phyloP scores from a whole-genome alignment of 164 flowering plant species.

The Paratinospora sagittata region DNA sequence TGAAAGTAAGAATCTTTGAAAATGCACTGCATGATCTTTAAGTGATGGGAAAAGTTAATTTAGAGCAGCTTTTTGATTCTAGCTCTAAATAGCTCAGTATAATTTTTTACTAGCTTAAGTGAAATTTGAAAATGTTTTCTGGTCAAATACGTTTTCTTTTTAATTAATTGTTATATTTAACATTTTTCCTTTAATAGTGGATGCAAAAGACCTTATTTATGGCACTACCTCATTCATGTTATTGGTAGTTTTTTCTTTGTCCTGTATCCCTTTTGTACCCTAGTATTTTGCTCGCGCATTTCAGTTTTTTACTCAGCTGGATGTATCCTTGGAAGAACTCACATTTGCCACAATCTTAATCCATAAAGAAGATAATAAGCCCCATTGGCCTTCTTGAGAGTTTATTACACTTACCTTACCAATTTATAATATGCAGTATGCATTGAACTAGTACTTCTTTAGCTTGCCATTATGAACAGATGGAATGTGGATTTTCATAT shows the following conservation, averaged over 20 bases:
- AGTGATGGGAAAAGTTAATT: background rate
- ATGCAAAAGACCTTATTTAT: background rate
- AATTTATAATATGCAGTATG: background rate
- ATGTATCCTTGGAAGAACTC: background rate
- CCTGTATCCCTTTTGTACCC: background rate
- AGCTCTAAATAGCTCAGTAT: too few species aligned
- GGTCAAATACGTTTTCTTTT: background rate
- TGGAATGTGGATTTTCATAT: conserved; percentile 7
- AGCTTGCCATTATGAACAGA: background rate
- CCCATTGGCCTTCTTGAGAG: background rate
- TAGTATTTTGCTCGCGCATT: background rate
- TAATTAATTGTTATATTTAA: too few species aligned
- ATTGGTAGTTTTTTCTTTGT: background rate
- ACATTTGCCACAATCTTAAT: background rate
- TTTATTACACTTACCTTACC: background rate
- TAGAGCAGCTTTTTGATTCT: too few species aligned
- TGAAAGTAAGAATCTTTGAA: background rate
- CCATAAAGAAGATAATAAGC: background rate
- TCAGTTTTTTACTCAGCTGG: background rate
- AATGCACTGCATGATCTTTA: background rate
- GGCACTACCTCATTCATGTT: background rate
- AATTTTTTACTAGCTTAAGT: too few species aligned
- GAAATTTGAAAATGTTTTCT: too few species aligned
- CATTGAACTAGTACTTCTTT: background rate
- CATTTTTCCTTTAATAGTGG: too few species aligned